These are phyloP conservation scores for Ustilago hordei DNA, from an alignment of 1,284 basidiomycete species.

Conservation along the genomic window DNA sequence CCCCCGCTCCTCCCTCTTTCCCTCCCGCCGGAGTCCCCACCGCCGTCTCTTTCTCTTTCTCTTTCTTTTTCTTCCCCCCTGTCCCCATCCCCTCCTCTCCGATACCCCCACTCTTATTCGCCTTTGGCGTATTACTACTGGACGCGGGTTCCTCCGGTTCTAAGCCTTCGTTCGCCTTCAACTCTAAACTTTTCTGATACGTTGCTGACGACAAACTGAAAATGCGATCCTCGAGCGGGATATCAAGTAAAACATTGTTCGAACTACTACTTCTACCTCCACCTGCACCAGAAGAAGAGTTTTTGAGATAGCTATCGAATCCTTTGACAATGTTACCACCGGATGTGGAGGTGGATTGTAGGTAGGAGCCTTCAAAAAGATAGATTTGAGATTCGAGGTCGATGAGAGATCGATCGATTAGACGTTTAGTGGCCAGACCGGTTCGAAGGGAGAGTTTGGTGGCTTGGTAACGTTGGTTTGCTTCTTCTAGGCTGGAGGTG, in stretches of 20 bases:
- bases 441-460: conserved; percentile 54
- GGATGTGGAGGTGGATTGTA: conserved; percentile 59
- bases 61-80: conserved; percentile 24
- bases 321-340: conserved; percentile 69
- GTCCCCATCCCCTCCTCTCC: neutral
- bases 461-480: conserved; percentile 58
- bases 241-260: conserved; percentile 22
- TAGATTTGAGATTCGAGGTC: conserved; percentile 69
- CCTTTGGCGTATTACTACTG: conserved; percentile 24
- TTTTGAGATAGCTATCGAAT: conserved; percentile 66
- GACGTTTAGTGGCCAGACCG: conserved; percentile 58
- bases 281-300: conserved; percentile 12
- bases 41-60: conserved; percentile 16
- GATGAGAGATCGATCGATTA: conserved; percentile 60
- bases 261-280: conserved; percentile 9
- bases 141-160: conserved; percentile 25
- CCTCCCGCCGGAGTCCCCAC: conserved; percentile 1
- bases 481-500: conserved; percentile 60
- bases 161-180: conserved; percentile 57
- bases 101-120: neutral
- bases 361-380: conserved; percentile 67
- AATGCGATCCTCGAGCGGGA: conserved; percentile 61
- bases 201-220: conserved; percentile 63
- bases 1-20: conserved; percentile 21
- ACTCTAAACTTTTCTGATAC: conserved; percentile 60